A percentile compares a stretch with the other conserved stretches of the same genome.
phyloP scores from a whole-genome alignment of 176 grass and related monocot species.

The Triticum turgidum region DNA sequence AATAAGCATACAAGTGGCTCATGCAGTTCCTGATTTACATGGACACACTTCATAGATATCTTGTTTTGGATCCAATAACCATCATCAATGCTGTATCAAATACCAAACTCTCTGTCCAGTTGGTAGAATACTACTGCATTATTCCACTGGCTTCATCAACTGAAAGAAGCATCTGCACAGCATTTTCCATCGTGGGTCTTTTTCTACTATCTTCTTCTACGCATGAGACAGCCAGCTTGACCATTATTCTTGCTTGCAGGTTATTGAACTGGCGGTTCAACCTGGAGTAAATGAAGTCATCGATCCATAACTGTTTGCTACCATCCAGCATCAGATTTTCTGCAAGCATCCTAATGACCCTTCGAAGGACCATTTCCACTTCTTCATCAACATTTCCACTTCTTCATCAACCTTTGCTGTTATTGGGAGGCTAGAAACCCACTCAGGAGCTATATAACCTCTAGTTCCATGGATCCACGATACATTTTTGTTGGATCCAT shows the following conservation, averaged over 20 bases:
- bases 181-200: slow-evolving; percentile 50
- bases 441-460: slow-evolving; percentile 60
- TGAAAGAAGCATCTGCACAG: slow-evolving; percentile 43
- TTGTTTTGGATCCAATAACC: not conserved
- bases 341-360: slow-evolving; percentile 3
- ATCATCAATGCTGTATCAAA: not conserved
- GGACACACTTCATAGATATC: not conserved
- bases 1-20: not conserved
- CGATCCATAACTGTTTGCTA: slow-evolving; percentile 14
- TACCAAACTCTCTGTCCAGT: not conserved
- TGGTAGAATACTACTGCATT: not conserved
- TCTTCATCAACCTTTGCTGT: slow-evolving; percentile 68
- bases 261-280: slow-evolving; percentile 36
- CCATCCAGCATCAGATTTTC: slow-evolving; percentile 25
- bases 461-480: slow-evolving; percentile 47
- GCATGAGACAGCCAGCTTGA: slow-evolving; percentile 38
- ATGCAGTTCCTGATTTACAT: not conserved
- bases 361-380: slow-evolving; percentile 7
- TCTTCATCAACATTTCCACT: slow-evolving; percentile 34
- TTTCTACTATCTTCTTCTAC: slow-evolving; percentile 39
- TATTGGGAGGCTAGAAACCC: slow-evolving; percentile 47
- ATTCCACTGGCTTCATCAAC: slow-evolving; percentile 29
- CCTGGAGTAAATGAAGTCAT: slow-evolving; percentile 37
- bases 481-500: slow-evolving; percentile 29
- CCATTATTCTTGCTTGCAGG: slow-evolving; percentile 40